Base-by-base conservation (phyloP, 331 rosid genomes). In the Rosa hybrid region DNA sequence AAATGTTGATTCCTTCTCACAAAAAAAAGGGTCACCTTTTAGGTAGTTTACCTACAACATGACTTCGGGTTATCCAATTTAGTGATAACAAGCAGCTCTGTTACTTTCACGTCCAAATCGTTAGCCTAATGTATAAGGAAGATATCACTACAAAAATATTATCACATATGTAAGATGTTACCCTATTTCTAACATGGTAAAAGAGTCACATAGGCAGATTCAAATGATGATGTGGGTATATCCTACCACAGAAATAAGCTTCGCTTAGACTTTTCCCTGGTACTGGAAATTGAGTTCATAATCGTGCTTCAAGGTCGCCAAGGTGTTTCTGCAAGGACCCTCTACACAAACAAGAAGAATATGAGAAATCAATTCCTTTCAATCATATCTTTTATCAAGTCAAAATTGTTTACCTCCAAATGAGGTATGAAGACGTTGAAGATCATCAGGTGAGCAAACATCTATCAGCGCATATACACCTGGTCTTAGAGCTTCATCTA, bases 261-360 rank as follows among this genome's bases (percentile, higher is more conserved):
- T 78, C 27, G 23, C 56, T 86, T 84, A 93, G 71, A 91, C 98
- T 88, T 95, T 95, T 77, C 99, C 98, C 81, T 84, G 93, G 56
- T 83, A 95, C 83, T 88, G 91, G 81, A 87, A 92, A 80, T 90
- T 85, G 85, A 87, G 90, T 79, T 93, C 84, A 83, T 87, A 93
- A 85, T 93, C 94, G 71, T 83, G 91, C 74, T 86, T 91, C 76
- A 95, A 86, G 68, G 76, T 83, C 53, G 97, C 93, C 23, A 93
- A 62, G 30, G 92, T 89, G 88, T 79, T 93, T 90, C 99, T 88
- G 88, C 97, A 91, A 80, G 99, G 99, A 86, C 99, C 99, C 91
- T 95, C 99, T 95, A 80, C 92, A 90, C 73, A 75, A 86, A 78
- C 56, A 68, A 34, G 38, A 34, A 51, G 68, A 81, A 70, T 44